These are phyloP conservation scores for Trypanosoma mega DNA, from an alignment of 208 protist genomes.

Conservation along the genomic window DNA sequence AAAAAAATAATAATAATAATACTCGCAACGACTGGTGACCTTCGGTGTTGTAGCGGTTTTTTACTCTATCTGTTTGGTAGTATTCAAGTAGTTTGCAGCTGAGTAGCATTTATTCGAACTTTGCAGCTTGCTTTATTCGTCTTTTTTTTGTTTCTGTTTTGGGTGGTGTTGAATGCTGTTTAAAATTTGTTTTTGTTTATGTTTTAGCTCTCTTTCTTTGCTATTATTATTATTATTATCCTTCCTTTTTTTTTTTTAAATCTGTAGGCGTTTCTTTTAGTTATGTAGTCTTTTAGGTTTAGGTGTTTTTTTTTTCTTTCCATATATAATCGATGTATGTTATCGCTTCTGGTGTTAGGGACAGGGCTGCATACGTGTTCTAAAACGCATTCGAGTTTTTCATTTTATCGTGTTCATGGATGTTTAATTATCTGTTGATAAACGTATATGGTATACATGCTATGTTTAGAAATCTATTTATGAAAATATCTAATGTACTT, in stretches of 20 bases:
- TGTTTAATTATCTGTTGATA: not conserved
- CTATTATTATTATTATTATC: not conserved
- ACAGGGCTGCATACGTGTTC: too few species aligned
- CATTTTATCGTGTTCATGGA: too few species aligned
- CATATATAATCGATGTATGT: too few species aligned
- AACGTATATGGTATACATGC: not conserved
- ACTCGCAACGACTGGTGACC: constrained; percentile 3
- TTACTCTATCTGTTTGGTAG: constrained; percentile 4
- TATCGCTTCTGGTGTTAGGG: too few species aligned
- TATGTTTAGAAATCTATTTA: not conserved
- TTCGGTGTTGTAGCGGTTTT: not conserved
- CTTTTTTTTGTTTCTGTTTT: too few species aligned
- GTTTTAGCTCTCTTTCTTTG: not conserved
- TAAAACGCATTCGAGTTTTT: too few species aligned
- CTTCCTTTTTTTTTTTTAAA: constrained; percentile 4
- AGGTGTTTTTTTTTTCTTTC: not conserved
- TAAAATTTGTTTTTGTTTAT: not conserved
- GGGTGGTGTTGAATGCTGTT: too few species aligned
- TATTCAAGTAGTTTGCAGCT: not conserved
- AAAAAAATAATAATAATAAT: too few species aligned
- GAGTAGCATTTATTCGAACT: not conserved
- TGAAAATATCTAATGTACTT: constrained; percentile 6
- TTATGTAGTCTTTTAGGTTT: constrained; percentile 9
- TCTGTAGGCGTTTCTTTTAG: constrained; percentile 4
- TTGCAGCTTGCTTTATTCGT: too few species aligned